Evolutionary conservation across 2,329 filamentous ascomycete genomes (phyloP).

Genomic region (Sphaerulina vaccinii): DNA sequence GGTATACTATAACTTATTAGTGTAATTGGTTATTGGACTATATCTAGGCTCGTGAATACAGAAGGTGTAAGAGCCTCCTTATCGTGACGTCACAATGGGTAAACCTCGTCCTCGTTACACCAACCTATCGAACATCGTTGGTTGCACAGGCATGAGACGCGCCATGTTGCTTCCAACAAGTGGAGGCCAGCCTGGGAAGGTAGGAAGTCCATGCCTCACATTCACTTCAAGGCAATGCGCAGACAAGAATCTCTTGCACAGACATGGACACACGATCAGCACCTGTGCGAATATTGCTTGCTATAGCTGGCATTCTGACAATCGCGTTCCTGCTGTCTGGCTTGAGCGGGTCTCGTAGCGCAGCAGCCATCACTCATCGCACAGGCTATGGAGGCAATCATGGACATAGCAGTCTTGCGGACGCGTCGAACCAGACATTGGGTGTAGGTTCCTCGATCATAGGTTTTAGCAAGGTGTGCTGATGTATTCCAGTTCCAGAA

Average conservation of each 20-base stretch:
- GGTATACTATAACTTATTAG: too few relatives aligned
- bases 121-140: too few relatives aligned
- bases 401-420: constrained; percentile 6
- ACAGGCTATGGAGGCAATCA: neutral
- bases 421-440: constrained; percentile 20
- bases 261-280: neutral
- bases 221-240: too few relatives aligned
- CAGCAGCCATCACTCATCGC: neutral
- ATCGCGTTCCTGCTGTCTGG: neutral
- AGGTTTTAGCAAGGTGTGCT: neutral
- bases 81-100: too few relatives aligned
- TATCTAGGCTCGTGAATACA: too few relatives aligned
- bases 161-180: too few relatives aligned
- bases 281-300: neutral
- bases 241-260: neutral
- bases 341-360: neutral
- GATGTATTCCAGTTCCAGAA: constrained; percentile 46
- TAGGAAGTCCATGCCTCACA: too few relatives aligned
- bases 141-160: too few relatives aligned
- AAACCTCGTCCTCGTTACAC: too few relatives aligned
- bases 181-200: too few relatives aligned
- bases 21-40: too few relatives aligned
- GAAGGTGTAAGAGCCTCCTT: too few relatives aligned
- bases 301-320: neutral
- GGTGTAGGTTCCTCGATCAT: constrained; percentile 13